Evolutionary conservation across 2,329 filamentous ascomycete species (phyloP).

Genomic region (Didymella exigua): DNA sequence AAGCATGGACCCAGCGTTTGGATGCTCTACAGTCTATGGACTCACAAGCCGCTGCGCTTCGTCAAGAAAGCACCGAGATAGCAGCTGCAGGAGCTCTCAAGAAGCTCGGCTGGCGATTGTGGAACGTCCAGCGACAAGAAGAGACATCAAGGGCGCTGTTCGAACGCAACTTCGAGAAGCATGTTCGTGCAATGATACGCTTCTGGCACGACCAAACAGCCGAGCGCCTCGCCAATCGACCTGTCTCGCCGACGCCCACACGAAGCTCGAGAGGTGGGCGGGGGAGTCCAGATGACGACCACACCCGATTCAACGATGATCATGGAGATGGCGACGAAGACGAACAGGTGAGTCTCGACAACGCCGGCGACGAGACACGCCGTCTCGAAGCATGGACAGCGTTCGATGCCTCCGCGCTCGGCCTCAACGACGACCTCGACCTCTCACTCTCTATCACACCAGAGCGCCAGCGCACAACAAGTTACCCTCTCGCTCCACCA

Average conservation of each 20-base stretch:
- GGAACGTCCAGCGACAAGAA: conserved; percentile 58
- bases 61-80: conserved; percentile 55
- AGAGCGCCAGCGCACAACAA: conserved; percentile 19
- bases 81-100: conserved; percentile 57
- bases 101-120: conserved; percentile 63
- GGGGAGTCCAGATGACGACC: conserved; percentile 12
- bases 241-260: conserved; percentile 28
- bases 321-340: conserved; percentile 7
- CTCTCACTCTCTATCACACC: conserved; percentile 38
- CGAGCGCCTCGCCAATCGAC: conserved; percentile 31
- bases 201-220: conserved; percentile 59
- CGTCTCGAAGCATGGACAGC: conserved; percentile 48
- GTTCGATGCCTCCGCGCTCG: conserved; percentile 44
- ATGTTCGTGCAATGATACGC: conserved; percentile 60
- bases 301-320: background rate
- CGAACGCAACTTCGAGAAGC: conserved; percentile 60
- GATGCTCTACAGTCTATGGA: conserved; percentile 38
- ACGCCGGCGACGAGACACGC: conserved; percentile 36
- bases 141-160: conserved; percentile 61
- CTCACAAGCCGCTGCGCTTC: conserved; percentile 53
- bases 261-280: conserved; percentile 20
- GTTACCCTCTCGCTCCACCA: background rate
- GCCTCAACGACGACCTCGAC: conserved; percentile 35
- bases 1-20: conserved; percentile 33
- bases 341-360: background rate